These are phyloP conservation scores for Coniochaeta sp. DNA, from an alignment of 2,329 filamentous ascomycete species.

Conservation along the genomic window DNA sequence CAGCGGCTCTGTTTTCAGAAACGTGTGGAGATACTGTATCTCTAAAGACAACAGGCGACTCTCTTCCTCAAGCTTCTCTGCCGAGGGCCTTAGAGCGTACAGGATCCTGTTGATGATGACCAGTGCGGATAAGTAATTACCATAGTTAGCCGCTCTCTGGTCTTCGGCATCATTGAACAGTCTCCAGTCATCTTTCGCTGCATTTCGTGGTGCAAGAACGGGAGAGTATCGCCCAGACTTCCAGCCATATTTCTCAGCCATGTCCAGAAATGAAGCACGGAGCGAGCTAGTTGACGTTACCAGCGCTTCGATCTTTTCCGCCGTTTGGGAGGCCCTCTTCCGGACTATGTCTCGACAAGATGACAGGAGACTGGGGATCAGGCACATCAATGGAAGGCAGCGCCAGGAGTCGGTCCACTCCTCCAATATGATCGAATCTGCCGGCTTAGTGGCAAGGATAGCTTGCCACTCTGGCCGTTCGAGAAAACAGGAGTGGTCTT, in stretches of 20 bases:
- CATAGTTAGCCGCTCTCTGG: not conserved
- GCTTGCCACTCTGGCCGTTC: not conserved
- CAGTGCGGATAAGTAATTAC: not conserved
- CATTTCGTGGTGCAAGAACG: not conserved
- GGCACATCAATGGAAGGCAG: slow-evolving; percentile 1
- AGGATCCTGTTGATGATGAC: not conserved
- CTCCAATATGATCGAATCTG: not conserved
- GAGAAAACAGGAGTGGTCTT: not conserved
- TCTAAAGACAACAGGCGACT: not conserved
- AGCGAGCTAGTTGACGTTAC: not conserved
- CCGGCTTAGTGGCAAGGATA: not conserved
- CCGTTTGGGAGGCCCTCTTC: not conserved
- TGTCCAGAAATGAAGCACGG: not conserved
- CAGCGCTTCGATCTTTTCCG: not conserved
- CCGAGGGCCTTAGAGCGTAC: not conserved
- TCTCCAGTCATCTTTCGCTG: not conserved
- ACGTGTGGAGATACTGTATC: not conserved
- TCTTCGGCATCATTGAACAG: not conserved
- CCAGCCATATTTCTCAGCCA: not conserved
- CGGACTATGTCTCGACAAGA: slow-evolving; percentile 1
- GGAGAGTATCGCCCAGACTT: not conserved
- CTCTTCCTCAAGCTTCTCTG: not conserved
- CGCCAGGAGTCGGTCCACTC: slow-evolving; percentile 1
- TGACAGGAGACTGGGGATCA: not conserved
- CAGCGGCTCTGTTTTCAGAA: not conserved